Base-by-base conservation (phyloP, 108 stramenopile species). In the Stephanodiscus minutulus region DNA sequence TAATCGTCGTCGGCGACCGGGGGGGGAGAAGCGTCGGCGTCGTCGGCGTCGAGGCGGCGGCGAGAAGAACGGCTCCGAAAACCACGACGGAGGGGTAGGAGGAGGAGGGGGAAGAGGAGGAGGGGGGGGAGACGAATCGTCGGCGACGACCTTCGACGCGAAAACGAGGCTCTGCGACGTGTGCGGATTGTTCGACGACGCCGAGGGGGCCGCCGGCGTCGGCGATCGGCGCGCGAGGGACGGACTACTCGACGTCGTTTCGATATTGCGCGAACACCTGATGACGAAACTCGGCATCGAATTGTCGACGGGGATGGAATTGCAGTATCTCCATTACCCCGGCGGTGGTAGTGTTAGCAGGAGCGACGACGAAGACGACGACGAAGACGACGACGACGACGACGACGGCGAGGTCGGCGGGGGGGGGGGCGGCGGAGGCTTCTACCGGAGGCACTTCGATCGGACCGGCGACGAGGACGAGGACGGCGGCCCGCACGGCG, bases 361-460 rank as follows among this genome's bases (percentile, higher is more conserved):
- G n/a, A n/a, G n/a, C n/a, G n/a, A n/a, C n/a, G n/a, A n/a, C n/a
- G n/a, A n/a, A n/a, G n/a, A n/a, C n/a, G n/a, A n/a, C n/a, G n/a
- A n/a, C n/a, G n/a, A n/a, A n/a, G n/a, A n/a, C n/a, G n/a, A n/a
- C n/a, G n/a, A 35, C 35, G 35, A 35, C 6, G 35, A 6, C 35
- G 6, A 35, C 35, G 39, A 39, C 11, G 39, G 48, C 28, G 18
- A 29, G n/a, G 64, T 22, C 29, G 31, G 13, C 27, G 21, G n/a
- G 2, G 21, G 29, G 25, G 41, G 20, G 25, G 18, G 18, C 21
- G 39, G 47, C 22, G 17, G 58, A 13, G 68, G 68, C 27, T 69
- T 69, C 68, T 69, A 69, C 10, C 55, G 68, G 9, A 61, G 68
- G 61, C 68, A 69, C 61, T 69, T 69, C 37, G 68, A 69, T 25